Evolutionary conservation across 2,329 filamentous ascomycete species (phyloP), one percentile per base, ranked within the genome.

Genomic region (Sphaerostilbella broomeana): DNA sequence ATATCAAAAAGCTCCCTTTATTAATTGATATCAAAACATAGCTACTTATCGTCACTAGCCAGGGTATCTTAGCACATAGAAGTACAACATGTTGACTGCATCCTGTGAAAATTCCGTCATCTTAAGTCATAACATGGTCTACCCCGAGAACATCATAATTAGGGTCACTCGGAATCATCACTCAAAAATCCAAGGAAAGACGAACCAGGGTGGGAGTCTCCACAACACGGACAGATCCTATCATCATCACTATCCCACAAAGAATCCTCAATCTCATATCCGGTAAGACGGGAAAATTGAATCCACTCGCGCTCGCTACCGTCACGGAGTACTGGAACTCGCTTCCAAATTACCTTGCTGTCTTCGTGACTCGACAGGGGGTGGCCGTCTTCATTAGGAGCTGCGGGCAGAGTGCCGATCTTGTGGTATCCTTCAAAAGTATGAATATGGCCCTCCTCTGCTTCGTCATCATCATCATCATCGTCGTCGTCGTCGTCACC

Each of bases 341-440:
- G 64, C 51, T 73, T 75, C 69, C 70, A 76, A 15, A 75, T 63
- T 4, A 72, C 65, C 18, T 58, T 57, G 10, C 68, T 64, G 13
- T 66, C 62, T n/a, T 61, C 54, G 43, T 56, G 65, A 16, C 45
- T 51, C 3, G 67, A 70, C 20, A 50, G 43, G 4, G 70, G 70
- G 13, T 69, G 63, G 3, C 62, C 68, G n/a, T 58, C 53, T 35
- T 69, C 66, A 15, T 55, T 40, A 8, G 68, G 67, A 0, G 63
- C 67, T 1, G 65, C 53, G 3, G 65, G 62, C 39, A 69, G 60
- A 25, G 51, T 35, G 34, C 57, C 51, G 32, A 57, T 40, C 16
- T 59, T 55, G 26, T 61, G 53, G 25, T 47, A 40, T 27, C 50
- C 50, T 24, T 47, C 44, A 17, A 43, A 47, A 7, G 48, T 38